phyloP scores from a whole-genome alignment of 169 alveolate species.

The Plasmodium adleri region DNA sequence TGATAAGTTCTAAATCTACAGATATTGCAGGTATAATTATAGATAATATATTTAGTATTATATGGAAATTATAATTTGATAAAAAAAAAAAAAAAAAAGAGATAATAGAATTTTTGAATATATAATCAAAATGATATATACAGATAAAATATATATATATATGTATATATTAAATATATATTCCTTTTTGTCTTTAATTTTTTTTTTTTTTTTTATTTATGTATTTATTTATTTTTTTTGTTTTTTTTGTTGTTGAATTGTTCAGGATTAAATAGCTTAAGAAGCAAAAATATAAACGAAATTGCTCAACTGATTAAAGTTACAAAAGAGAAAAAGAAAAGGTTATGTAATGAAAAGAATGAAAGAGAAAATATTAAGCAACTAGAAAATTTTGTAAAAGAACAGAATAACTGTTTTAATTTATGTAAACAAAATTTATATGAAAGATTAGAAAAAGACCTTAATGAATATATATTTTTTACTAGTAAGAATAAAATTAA shows the following conservation, averaged over 20 bases:
- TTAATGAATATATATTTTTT: constrained; percentile 16
- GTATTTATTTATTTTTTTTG: background rate
- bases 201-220: background rate
- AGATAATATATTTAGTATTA: background rate
- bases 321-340: constrained; percentile 30
- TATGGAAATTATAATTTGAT: background rate
- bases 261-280: constrained; percentile 41
- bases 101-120: background rate
- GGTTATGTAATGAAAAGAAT: constrained; percentile 2
- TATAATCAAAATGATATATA: no score
- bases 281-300: constrained; percentile 52
- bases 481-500: constrained; percentile 31
- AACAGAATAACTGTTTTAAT: constrained; percentile 31
- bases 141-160: no score
- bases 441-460: constrained; percentile 47
- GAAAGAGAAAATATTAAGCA: constrained; percentile 34
- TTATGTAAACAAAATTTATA: constrained; percentile 40
- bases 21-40: background rate
- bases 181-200: background rate
- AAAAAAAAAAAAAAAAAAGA: background rate
- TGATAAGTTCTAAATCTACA: background rate
- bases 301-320: constrained; percentile 32
- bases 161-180: background rate
- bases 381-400: constrained; percentile 31
- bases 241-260: background rate